Evolutionary conservation across 1,139 yeast genomes (phyloP).

Genomic region (Geotrichum aggregatum): DNA sequence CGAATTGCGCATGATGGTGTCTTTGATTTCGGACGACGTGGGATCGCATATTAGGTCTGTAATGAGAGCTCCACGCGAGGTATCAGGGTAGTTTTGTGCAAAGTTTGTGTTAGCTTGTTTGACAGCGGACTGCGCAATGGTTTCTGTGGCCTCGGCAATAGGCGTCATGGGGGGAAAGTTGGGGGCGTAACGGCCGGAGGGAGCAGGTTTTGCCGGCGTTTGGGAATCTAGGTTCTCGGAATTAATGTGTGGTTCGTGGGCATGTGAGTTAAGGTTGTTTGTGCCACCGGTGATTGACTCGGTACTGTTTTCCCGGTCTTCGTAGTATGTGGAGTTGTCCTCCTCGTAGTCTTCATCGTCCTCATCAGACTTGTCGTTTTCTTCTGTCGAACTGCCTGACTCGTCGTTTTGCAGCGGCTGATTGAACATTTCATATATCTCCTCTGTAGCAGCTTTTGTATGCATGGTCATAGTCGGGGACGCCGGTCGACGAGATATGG

Average conservation of each 20-base stretch:
- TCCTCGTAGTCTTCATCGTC: conserved; percentile 18
- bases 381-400: conserved; percentile 3
- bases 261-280: conserved; percentile 13
- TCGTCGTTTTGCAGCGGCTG: conserved; percentile 45
- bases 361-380: conserved; percentile 7
- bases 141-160: conserved; percentile 36
- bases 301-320: conserved; percentile 6
- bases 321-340: conserved; percentile 12
- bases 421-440: conserved; percentile 72
- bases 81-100: conserved; percentile 9
- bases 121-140: conserved; percentile 23
- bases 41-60: conserved; percentile 17
- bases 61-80: conserved; percentile 4
- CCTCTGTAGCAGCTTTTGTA: conserved; percentile 72
- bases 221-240: conserved; percentile 6
- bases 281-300: conserved; percentile 9
- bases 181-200: conserved; percentile 11
- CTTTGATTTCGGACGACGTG: conserved; percentile 21
- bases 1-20: conserved; percentile 16
- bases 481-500: conserved; percentile 26
- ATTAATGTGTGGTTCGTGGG: conserved; percentile 16
- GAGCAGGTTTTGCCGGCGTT: conserved; percentile 7
- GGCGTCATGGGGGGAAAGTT: conserved; percentile 33
- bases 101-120: conserved; percentile 13
- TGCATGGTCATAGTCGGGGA: conserved; percentile 74